Conservation (phyloP, 148 eudicot genomes). For the Rhododendron ovatum region DNA sequence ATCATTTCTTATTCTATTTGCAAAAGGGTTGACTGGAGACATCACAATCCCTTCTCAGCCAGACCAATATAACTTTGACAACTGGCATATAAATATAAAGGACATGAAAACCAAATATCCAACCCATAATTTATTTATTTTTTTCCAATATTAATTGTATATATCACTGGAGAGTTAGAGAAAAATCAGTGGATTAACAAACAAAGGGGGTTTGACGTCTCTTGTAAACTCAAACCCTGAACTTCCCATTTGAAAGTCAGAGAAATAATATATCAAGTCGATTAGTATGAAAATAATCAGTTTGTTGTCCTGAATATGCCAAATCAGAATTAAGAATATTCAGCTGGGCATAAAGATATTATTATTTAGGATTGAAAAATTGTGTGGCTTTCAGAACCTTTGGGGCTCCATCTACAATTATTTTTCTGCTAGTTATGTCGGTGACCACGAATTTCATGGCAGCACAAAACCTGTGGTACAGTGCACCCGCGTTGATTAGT, state of each 20-base stretch:
- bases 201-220: background rate
- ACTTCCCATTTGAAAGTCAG: no score
- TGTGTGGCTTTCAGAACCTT: background rate
- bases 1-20: background rate
- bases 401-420: background rate
- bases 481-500: background rate
- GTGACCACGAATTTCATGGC: background rate
- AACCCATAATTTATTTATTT: background rate
- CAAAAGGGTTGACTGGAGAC: background rate
- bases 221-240: background rate
- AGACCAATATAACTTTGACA: background rate
- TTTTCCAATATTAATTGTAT: no score
- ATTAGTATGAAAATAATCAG: background rate
- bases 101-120: background rate
- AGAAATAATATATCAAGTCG: background rate
- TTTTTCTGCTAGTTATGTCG: background rate
- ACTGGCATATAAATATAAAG: background rate
- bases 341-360: background rate
- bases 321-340: background rate
- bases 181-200: no score
- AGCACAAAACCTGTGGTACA: background rate
- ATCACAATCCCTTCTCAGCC: background rate
- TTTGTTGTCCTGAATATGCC: background rate
- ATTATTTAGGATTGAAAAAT: background rate
- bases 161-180: no score